Conservation (phyloP, 345 rosid species). For the Theobroma cacao region DNA sequence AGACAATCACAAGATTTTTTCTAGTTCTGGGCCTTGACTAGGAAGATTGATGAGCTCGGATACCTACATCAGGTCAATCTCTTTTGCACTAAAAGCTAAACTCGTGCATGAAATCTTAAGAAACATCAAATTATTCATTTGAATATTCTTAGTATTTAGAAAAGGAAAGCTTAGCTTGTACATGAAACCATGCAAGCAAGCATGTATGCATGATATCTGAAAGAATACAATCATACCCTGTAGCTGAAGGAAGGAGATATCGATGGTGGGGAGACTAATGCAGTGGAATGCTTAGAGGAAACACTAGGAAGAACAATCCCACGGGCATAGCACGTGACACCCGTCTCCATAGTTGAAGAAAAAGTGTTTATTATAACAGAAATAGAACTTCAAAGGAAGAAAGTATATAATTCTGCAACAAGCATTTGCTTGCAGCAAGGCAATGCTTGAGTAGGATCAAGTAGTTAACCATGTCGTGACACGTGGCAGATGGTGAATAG, state of each 20-base stretch:
- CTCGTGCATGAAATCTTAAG: too few species aligned
- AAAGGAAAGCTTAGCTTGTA: neutral
- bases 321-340: constrained; percentile 61
- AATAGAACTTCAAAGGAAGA: neutral
- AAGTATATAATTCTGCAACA: neutral
- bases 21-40: too few species aligned
- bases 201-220: neutral
- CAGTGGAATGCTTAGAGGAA: constrained; percentile 71
- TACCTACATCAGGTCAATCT: too few species aligned
- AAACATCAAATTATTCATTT: too few species aligned
- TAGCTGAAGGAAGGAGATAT: constrained; percentile 55
- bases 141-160: too few species aligned
- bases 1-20: too few species aligned
- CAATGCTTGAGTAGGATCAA: constrained; percentile 26
- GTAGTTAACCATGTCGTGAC: constrained; percentile 31
- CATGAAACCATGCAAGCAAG: neutral
- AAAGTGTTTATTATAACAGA: constrained; percentile 5
- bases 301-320: constrained; percentile 61
- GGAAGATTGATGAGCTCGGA: too few species aligned
- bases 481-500: constrained; percentile 35
- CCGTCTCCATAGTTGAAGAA: constrained; percentile 56
- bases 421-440: neutral
- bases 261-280: constrained; percentile 53
- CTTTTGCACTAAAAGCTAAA: too few species aligned
- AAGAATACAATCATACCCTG: constrained; percentile 42